These are phyloP conservation scores for Ichthyophthirius multifiliis DNA, from an alignment of 169 alveolate species.

Conservation along the genomic window DNA sequence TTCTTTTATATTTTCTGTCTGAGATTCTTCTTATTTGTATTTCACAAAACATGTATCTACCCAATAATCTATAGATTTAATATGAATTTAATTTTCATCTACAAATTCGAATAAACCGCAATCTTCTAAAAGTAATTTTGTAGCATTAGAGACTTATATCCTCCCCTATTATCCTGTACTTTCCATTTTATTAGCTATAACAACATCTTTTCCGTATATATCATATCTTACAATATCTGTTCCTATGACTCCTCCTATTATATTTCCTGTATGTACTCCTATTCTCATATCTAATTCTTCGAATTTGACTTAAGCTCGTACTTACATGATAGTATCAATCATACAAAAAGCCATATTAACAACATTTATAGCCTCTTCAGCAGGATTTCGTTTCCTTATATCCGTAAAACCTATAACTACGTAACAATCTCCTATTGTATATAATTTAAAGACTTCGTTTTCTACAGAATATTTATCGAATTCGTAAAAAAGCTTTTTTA, in stretches of 20 bases:
- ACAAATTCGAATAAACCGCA: background rate
- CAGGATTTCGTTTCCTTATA: constrained; percentile 52
- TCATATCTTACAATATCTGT: constrained; percentile 83
- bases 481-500: constrained; percentile 49
- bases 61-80: background rate
- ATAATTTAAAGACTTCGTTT: constrained; percentile 53
- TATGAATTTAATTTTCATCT: background rate
- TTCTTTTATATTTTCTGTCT: background rate
- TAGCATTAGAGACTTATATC: constrained; percentile 70
- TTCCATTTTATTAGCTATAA: constrained; percentile 86
- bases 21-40: background rate
- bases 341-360: constrained; percentile 75
- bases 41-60: background rate
- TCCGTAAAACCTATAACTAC: constrained; percentile 68
- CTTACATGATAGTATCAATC: constrained; percentile 73
- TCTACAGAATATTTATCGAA: constrained; percentile 57
- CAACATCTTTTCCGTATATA: constrained; percentile 84
- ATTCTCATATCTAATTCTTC: constrained; percentile 70
- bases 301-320: constrained; percentile 53
- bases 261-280: constrained; percentile 61
- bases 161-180: constrained; percentile 78
- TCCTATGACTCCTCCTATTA: constrained; percentile 72
- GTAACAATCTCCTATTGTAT: constrained; percentile 73
- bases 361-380: constrained; percentile 78
- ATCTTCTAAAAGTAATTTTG: constrained; percentile 32